Evolutionary conservation across 306 rosid genomes (phyloP), one percentile per base, ranked within the genome.

Genomic region (Begonia fuchsioides): DNA sequence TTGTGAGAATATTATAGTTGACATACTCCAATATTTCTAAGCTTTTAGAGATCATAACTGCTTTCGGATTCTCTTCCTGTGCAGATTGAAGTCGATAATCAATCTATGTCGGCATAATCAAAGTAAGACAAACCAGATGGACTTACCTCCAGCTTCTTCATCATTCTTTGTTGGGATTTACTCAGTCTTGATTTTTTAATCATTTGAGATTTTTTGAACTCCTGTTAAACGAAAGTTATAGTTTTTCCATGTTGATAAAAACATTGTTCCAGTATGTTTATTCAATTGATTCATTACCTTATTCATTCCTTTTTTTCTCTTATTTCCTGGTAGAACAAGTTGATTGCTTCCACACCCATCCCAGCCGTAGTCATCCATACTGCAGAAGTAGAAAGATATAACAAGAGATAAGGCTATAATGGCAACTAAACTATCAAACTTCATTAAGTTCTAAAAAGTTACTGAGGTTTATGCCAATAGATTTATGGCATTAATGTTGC

Each of bases 121-220:
- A 43, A 47, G 10, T 32, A 57, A 56, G 49, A 12, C 9, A 76
- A 44, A 40, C 19, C 53, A 47, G 32, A 35, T 19, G 16, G 61
- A 49, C 74, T 52, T 49, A 88, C 96, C 95, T 83, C 86, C 57
- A 76, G 66, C 53, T 80, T 83, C 71, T 67, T 76, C 60, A 80
- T 46, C 76, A 74, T 83, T 72, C 13, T 83, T 59, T 72, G 68
- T 68, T 80, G 94, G 26, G 96, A 64, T 50, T 76, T 80, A 71
- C 78, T 78, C 76, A 83, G 45, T 66, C 68, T 76, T 0, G 73
- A 75, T 65, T 68, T 51, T 59, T 72, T 68, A 43, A 60, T 70
- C 47, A 68, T 41, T 48, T 51, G 51, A 40, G 57, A 46, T 51
- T 48, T 68, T 43, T 67, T 64, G 19, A 17, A 32, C 51, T 62